Conservation (phyloP, 352 stramenopile species). For the Thalassiosira allenii region DNA sequence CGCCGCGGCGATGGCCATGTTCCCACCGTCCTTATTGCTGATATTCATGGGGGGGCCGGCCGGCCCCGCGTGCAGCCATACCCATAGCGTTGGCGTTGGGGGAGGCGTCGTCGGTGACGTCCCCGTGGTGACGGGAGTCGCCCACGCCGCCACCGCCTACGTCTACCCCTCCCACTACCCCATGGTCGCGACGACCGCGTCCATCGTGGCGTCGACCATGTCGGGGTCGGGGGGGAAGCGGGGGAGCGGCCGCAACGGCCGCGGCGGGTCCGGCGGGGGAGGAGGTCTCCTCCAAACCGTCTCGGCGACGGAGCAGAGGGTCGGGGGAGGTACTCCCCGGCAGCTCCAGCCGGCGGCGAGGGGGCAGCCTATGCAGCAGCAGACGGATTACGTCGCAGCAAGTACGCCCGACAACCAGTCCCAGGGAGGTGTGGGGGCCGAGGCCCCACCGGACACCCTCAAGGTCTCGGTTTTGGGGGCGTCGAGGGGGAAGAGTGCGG, state of each 20-base stretch:
- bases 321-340: too few relatives aligned
- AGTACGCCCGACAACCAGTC: too few relatives aligned
- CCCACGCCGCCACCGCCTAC: constrained; percentile 18
- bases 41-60: constrained; percentile 35
- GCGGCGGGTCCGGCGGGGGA: too few relatives aligned
- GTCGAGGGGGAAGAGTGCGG: constrained; percentile 26
- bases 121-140: constrained; percentile 4
- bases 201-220: constrained; percentile 1
- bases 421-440: too few relatives aligned
- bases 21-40: constrained; percentile 39
- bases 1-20: constrained; percentile 47
- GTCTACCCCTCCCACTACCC: constrained; percentile 15
- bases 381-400: too few relatives aligned
- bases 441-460: constrained; percentile 15
- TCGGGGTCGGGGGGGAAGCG: constrained; percentile 8
- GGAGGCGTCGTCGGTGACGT: neutral
- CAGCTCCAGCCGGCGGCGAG: too few relatives aligned
- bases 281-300: too few relatives aligned
- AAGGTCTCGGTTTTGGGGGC: constrained; percentile 51
- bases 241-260: neutral
- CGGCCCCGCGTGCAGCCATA: neutral
- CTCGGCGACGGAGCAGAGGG: too few relatives aligned
- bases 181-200: constrained; percentile 4
- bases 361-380: neutral
- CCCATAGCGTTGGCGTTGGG: too few relatives aligned